These are phyloP conservation scores for Kodamaea derodonti DNA, from an alignment of 1,139 yeast species.

Conservation along the genomic window DNA sequence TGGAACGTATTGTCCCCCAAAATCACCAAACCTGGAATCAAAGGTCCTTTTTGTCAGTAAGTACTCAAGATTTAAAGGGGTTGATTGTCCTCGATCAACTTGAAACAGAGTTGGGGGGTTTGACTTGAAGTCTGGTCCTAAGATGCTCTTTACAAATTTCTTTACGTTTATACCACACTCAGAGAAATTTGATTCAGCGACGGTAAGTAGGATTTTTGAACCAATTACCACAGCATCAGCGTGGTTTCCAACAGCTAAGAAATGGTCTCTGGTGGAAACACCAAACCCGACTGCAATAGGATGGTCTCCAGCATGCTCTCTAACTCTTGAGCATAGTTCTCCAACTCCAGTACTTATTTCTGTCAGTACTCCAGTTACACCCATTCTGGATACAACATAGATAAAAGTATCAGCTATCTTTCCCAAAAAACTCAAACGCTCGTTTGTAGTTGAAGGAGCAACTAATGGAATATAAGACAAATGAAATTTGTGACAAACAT, in stretches of 20 bases:
- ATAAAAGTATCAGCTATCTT: constrained; percentile 91
- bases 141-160: constrained; percentile 63
- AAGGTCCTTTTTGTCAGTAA: constrained; percentile 56
- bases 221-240: constrained; percentile 98
- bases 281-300: constrained; percentile 98
- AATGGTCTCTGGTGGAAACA: constrained; percentile 90
- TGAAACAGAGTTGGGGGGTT: constrained; percentile 29
- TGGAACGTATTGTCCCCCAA: constrained; percentile 98
- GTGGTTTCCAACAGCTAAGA: constrained; percentile 66
- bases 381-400: constrained; percentile 96
- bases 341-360: constrained; percentile 63
- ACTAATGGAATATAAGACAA: constrained; percentile 87
- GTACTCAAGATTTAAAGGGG: constrained; percentile 29
- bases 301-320: constrained; percentile 57
- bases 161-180: constrained; percentile 59
- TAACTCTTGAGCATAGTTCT: constrained; percentile 68
- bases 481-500: constrained; percentile 61
- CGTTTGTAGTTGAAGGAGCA: constrained; percentile 95
- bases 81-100: constrained; percentile 20
- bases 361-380: constrained; percentile 87
- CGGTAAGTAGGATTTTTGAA: constrained; percentile 68
- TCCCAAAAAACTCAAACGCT: constrained; percentile 74
- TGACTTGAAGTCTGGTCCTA: constrained; percentile 53
- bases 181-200: constrained; percentile 62
- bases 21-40: constrained; percentile 82